A percentile compares a stretch with the other conserved stretches of the same genome.
Conservation (phyloP, 129 eudicot species). For the Helichrysum umbraculigerum region DNA sequence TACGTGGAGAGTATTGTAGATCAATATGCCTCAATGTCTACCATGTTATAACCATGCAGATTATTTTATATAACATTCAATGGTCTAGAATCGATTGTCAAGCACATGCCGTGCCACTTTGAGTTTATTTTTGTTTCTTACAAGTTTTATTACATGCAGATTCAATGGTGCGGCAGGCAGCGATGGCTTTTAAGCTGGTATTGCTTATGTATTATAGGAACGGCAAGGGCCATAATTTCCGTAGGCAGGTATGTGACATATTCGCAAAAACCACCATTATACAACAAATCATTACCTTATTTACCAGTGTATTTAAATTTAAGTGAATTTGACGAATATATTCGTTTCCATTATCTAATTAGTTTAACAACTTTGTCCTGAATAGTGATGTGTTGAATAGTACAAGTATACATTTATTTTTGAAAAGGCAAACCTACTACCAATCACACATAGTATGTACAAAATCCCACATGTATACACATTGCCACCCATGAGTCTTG, state of each 20-base stretch:
- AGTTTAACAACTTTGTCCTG: background rate
- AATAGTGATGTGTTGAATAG: background rate
- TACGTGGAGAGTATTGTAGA: background rate
- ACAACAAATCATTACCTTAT: background rate
- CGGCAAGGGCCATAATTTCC: slow-evolving; percentile 79
- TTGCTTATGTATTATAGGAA: slow-evolving; percentile 74
- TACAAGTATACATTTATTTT: background rate
- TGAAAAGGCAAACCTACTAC: no score
- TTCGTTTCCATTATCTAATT: background rate
- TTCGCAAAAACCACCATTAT: slow-evolving; percentile 10
- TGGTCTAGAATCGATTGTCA: background rate
- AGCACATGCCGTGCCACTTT: slow-evolving; percentile 16
- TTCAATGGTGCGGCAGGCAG: slow-evolving; percentile 77
- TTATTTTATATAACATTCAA: background rate
- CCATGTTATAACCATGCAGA: slow-evolving; percentile 9
- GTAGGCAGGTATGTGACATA: slow-evolving; percentile 69
- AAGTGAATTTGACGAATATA: background rate
- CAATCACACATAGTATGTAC: no score
- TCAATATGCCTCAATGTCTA: slow-evolving; percentile 9
- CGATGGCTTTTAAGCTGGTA: slow-evolving; percentile 71
- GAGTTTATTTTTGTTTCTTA: slow-evolving; percentile 9
- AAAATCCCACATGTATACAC: no score
- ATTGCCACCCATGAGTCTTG: no score
- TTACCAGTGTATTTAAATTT: background rate
- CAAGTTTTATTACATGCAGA: slow-evolving; percentile 42